Evolutionary conservation across 208 protist species (phyloP).

Genomic region (Pavlovales sp.): DNA sequence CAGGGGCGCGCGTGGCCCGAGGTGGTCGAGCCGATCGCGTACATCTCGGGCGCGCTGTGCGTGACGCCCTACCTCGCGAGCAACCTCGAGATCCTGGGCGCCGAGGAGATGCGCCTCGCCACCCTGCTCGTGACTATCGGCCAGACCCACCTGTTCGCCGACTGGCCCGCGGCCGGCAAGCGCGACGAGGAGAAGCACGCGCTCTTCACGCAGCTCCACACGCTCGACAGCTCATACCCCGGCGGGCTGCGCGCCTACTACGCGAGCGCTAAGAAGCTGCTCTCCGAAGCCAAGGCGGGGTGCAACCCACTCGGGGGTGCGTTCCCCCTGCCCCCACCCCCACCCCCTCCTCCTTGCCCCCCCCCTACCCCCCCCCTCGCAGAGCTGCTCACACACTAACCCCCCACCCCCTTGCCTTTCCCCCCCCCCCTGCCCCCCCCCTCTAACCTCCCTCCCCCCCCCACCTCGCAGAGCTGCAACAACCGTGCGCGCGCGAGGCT

Average conservation of each 20-base stretch:
- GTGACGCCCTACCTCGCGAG: not conserved
- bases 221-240: constrained; percentile 68
- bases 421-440: no score
- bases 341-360: no score
- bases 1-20: not conserved
- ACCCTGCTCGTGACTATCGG: constrained; percentile 6
- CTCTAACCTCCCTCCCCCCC: no score
- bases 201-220: constrained; percentile 14
- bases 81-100: constrained; percentile 5
- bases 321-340: no score
- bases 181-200: constrained; percentile 30
- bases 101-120: constrained; percentile 16
- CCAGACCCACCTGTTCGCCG: constrained; percentile 36
- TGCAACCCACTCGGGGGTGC: constrained; percentile 60
- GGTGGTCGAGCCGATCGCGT: not conserved
- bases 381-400: no score
- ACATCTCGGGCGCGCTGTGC: not conserved
- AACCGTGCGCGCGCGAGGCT: no score
- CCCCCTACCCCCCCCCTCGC: no score
- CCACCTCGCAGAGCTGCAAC: no score
- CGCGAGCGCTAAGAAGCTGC: constrained; percentile 69
- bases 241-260: constrained; percentile 76
- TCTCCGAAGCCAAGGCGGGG: constrained; percentile 59
- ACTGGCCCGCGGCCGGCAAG: constrained; percentile 35
- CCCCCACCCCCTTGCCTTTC: no score